Evolutionary conservation across 192 early-diverging fungal species (phyloP), one percentile per base, ranked within the genome.

Genomic region (Paraglomus occultum): DNA sequence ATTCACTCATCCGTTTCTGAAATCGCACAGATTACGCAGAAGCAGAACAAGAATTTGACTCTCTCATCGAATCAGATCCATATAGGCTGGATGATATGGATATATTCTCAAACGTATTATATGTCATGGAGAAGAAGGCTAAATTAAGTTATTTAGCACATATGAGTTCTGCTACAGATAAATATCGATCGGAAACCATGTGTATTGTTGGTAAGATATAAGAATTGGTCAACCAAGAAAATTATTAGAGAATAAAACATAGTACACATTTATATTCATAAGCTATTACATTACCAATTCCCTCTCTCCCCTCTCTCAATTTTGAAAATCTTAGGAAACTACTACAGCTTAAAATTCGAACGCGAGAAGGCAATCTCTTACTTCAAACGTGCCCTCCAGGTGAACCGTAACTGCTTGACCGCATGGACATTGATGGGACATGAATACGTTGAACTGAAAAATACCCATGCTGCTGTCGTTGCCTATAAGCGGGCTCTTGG

Each of bases 341-440:
- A 95, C 77, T 95, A 95, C 73, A 89, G 86, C 58, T 64, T 90
- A 59, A 86, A 90, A 17, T 69, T 84, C 15, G 91, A 99, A 61
- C 87, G 89, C 59, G 89, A 88, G 57, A 90, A 93, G 74, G 93
- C 97, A 1, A 83, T 97, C 6, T 82, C 88, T 17, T 94, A 91
- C 67, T 95, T 98, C 71, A 88, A 88, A 75, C 80, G 89, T 7
- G 95, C 95, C 0, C 70, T 96, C 11, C 82, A 91, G 76, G 82
- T 99, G 55, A 85, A 95, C 71, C 79, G 83, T 12, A 81, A 81
- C 59, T 93, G 92, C 68, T 73, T 86, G 22, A 77, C 87, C 4
- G 92, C 93, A 1, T 96, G 95, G 92, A 95, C 93, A 1, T 80
- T 99, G 64, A 82, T 99, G 82, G 97, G 95, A 1, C 95, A 98